phyloP scores from a whole-genome alignment of 306 rosid genomes.

The Glycine tomentella region DNA sequence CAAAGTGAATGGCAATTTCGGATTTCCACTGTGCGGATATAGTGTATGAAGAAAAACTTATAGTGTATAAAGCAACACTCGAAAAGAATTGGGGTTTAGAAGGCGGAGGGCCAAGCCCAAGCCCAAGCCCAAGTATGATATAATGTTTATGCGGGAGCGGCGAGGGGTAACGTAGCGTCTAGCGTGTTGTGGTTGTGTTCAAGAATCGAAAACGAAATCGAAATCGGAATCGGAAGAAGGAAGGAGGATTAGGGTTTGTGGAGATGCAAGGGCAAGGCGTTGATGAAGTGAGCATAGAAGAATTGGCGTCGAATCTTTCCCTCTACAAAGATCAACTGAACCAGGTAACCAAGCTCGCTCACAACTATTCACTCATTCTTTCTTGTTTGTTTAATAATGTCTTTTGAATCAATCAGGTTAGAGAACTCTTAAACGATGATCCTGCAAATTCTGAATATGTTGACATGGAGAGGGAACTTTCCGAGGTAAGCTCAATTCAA shows the following conservation, averaged over 20 bases:
- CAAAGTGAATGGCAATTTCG: too few species aligned
- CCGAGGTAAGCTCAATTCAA: too few species aligned
- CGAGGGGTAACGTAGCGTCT: too few species aligned
- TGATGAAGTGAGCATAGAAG: constrained; percentile 81
- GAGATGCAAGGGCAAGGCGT: constrained; percentile 83
- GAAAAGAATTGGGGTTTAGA: too few species aligned
- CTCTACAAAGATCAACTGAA: constrained; percentile 84
- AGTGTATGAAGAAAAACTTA: too few species aligned
- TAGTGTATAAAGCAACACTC: too few species aligned
- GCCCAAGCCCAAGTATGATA: background rate
- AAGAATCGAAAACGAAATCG: background rate
- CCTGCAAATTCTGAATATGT: too few species aligned
- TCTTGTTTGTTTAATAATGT: too few species aligned
- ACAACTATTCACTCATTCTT: too few species aligned
- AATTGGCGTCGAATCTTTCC: constrained; percentile 82
- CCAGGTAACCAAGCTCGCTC: constrained; percentile 51
- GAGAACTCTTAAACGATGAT: constrained; percentile 56
- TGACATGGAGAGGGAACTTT: too few species aligned
- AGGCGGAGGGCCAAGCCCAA: too few species aligned
- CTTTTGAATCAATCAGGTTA: constrained; percentile 60
- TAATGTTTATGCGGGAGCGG: background rate
- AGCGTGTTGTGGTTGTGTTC: background rate
- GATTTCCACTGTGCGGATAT: too few species aligned
- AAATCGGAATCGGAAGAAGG: background rate
- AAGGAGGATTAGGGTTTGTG: background rate